Evolutionary conservation across 371 early-diverging fungal species (phyloP), one percentile per base, ranked within the genome.

Genomic region (Chytridiales sp.): DNA sequence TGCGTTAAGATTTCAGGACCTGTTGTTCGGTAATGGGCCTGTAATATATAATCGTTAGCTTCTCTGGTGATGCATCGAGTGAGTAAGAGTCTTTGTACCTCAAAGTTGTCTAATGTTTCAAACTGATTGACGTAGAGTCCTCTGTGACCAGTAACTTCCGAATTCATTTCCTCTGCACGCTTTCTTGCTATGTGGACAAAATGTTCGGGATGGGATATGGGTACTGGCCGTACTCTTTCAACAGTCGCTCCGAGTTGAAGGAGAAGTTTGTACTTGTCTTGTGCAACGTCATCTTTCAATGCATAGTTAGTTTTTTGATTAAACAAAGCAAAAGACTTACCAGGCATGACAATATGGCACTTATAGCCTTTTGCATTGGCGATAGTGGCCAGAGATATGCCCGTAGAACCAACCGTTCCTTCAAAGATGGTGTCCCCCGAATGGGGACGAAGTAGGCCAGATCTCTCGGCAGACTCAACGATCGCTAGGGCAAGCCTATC

Each of bases 291-390:
- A 66, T 93, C 93, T 6, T 57, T 60, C 32, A 60, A 34, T 26
- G 44, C 50, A 9, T 11, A 4, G 15, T 52, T 34, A 36, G 46
- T 21, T 46, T 46, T 9, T 13, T 46, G 9, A 24, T 36, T 35
- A 35, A 24, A 9, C 27, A 9, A n/a, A 6, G 26, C 56, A n/a
- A 17, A 13, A 27, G 27, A 22, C 42, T 9, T 31, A 56, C 61
- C 73, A n/a, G 97, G 97, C 93, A 97, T 92, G 17, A 94, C 92
- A 52, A 97, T 95, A 78, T 90, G 89, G 62, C 92, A 91, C 26
- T 81, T 78, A 67, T 95, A 94, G 2, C 97, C 96, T 46, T 81
- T 84, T 0, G 94, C 91, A 11, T 84, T 81, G 17, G 89, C 87
- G 26, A 94, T 84, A 80, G 86, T 85, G 6, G 74, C 74, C 6